Evolutionary conservation across 1,139 yeast species (phyloP).

Genomic region (Hyphopichia burtonii): DNA sequence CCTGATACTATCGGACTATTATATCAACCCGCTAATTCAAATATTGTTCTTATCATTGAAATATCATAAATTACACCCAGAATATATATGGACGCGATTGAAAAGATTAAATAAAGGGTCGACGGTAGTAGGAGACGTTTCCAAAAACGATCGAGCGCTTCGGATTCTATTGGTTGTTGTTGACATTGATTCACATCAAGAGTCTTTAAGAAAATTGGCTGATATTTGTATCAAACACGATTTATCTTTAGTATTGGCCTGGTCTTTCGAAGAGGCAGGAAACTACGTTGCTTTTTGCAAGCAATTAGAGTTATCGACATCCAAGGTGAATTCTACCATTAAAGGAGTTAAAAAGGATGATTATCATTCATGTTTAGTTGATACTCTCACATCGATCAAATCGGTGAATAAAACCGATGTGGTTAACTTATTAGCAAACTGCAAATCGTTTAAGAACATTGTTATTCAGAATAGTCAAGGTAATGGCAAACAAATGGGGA

Average conservation of each 20-base stretch:
- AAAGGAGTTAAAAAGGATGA: slow-evolving; percentile 44
- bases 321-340: slow-evolving; percentile 26
- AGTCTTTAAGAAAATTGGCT: slow-evolving; percentile 65
- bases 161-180: slow-evolving; percentile 71
- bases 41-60: slow-evolving; percentile 73
- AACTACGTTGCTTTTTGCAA: slow-evolving; percentile 61
- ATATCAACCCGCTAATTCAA: slow-evolving; percentile 64
- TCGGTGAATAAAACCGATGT: slow-evolving; percentile 63
- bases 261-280: slow-evolving; percentile 87
- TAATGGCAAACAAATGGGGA: slow-evolving; percentile 29
- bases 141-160: slow-evolving; percentile 43
- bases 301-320: slow-evolving; percentile 40
- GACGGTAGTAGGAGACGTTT: slow-evolving; percentile 10
- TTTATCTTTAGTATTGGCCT: slow-evolving; percentile 69
- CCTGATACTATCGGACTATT: slow-evolving; percentile 54
- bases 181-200: slow-evolving; percentile 76
- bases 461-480: slow-evolving; percentile 26
- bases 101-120: slow-evolving; percentile 46
- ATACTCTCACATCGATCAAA: slow-evolving; percentile 50
- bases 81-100: slow-evolving; percentile 73
- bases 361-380: slow-evolving; percentile 50
- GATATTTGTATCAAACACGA: slow-evolving; percentile 71
- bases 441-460: slow-evolving; percentile 51
- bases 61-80: slow-evolving; percentile 86
- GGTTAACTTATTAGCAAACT: slow-evolving; percentile 50